Conservation (phyloP, 495 filamentous ascomycete genomes). For the Hypoxylon fuscum region DNA sequence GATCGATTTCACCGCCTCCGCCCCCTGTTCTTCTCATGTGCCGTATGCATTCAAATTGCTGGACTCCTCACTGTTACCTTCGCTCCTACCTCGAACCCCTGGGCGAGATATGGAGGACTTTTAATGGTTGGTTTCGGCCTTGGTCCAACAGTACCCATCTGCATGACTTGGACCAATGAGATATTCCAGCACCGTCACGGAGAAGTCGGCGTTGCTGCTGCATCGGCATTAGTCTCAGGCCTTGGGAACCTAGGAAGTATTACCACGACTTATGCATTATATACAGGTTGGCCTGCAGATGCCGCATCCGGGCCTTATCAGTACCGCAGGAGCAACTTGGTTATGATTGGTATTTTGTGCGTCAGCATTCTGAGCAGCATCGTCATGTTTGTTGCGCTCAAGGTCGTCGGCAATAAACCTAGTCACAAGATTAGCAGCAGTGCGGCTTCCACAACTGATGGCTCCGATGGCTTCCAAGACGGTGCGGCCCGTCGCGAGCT, state of each 20-base stretch:
- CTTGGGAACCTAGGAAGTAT: conserved; percentile 87
- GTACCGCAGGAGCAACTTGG: conserved; percentile 83
- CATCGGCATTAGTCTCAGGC: conserved; percentile 84
- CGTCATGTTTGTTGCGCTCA: conserved; percentile 72
- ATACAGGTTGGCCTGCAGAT: conserved; percentile 84
- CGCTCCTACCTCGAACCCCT: conserved; percentile 71
- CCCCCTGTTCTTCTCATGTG: conserved; percentile 81
- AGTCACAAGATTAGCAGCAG: conserved; percentile 50
- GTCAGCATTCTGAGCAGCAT: conserved; percentile 76
- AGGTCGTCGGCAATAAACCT: conserved; percentile 65
- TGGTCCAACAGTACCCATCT: conserved; percentile 89
- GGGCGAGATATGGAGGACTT: conserved; percentile 89
- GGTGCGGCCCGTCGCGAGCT: conserved; percentile 75
- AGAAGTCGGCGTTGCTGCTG: conserved; percentile 91
- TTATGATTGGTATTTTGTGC: conserved; percentile 87
- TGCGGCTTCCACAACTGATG: conserved; percentile 54
- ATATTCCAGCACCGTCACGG: conserved; percentile 90
- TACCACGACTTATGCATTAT: conserved; percentile 87
- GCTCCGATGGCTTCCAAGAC: conserved; percentile 65
- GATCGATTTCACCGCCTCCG: conserved; percentile 87
- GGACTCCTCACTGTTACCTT: conserved; percentile 84
- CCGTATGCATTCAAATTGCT: conserved; percentile 80
- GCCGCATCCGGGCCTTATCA: conserved; percentile 70
- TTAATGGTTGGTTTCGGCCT: conserved; percentile 91
- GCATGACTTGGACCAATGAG: conserved; percentile 92